Evolutionary conservation across 441 rosid genomes (phyloP).

Genomic region (Gossypium gossypioides): DNA sequence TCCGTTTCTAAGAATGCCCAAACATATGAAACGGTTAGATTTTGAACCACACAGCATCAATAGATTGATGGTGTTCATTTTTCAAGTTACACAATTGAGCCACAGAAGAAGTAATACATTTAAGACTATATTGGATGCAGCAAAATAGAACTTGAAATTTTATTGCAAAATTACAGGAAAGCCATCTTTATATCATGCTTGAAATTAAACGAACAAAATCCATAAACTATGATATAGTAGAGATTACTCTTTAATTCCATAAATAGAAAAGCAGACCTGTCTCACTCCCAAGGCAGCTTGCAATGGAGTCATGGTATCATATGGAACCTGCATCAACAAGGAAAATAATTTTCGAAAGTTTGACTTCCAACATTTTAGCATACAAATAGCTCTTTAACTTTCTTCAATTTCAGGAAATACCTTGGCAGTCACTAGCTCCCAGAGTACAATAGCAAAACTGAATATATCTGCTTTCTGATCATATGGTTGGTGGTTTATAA

Average conservation of each 20-base stretch:
- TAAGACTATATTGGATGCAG: not conserved
- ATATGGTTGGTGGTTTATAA: slow-evolving; percentile 57
- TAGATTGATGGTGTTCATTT: not conserved
- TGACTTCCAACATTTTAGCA: not conserved
- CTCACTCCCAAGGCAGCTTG: slow-evolving; percentile 71
- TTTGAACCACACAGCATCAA: not conserved
- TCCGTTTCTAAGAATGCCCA: not conserved
- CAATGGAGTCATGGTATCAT: slow-evolving; percentile 49
- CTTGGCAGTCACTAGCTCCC: slow-evolving; percentile 67
- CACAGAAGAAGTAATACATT: not conserved
- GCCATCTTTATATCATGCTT: not conserved
- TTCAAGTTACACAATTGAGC: not conserved
- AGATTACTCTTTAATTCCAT: not conserved
- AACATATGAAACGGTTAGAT: not conserved
- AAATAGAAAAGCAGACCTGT: slow-evolving; percentile 29
- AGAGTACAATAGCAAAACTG: slow-evolving; percentile 61
- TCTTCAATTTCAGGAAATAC: slow-evolving; percentile 21
- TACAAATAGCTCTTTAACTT: not conserved
- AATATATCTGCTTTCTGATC: slow-evolving; percentile 60
- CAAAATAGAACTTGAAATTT: not conserved
- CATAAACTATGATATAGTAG: not conserved
- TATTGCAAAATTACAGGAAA: not conserved
- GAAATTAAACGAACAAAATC: not conserved
- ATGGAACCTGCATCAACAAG: slow-evolving; percentile 38
- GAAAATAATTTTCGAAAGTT: not conserved